These are phyloP conservation scores for Lasiodiplodia gonubiensis DNA, from an alignment of 2,329 filamentous ascomycete genomes.

Conservation along the genomic window DNA sequence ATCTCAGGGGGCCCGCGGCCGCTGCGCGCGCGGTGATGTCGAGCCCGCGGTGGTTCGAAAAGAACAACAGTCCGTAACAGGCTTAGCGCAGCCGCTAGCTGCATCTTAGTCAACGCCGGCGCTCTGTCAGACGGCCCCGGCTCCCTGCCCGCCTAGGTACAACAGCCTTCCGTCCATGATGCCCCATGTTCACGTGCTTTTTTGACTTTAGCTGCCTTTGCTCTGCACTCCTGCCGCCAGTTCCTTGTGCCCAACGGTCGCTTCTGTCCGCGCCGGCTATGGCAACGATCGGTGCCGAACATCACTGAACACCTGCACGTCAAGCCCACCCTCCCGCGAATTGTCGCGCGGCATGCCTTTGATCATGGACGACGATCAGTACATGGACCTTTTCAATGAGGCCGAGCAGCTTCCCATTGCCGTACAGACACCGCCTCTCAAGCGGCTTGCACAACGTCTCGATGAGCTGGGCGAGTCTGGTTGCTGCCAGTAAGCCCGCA, in stretches of 20 bases:
- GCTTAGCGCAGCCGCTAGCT: not conserved
- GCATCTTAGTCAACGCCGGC: conserved; percentile 13
- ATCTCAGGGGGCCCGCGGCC: not conserved
- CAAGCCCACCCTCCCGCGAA: not conserved
- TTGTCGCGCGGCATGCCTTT: conserved; percentile 44
- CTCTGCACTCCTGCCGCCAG: not conserved
- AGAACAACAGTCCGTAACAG: conserved; percentile 1
- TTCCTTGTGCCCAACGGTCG: not conserved
- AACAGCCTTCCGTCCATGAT: not conserved
- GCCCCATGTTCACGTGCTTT: not conserved
- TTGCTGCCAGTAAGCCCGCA: conserved; percentile 75
- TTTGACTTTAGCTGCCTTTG: not conserved
- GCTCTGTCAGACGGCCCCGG: not conserved
- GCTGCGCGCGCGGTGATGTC: conserved; percentile 5
- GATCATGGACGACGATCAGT: conserved; percentile 62
- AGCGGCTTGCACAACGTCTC: conserved; percentile 73
- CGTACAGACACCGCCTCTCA: conserved; percentile 60
- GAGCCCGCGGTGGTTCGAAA: conserved; percentile 6
- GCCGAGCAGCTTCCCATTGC: conserved; percentile 63
- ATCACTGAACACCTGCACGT: not conserved
- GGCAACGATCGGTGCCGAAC: conserved; percentile 2
- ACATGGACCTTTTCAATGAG: conserved; percentile 59
- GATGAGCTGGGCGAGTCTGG: conserved; percentile 78
- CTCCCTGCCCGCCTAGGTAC: not conserved
- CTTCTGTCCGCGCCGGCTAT: not conserved